A percentile compares a stretch with the other conserved stretches of the same genome.
Evolutionary conservation across 139 green algal species (phyloP).

Genomic region (Astrephomene gubernaculifera): DNA sequence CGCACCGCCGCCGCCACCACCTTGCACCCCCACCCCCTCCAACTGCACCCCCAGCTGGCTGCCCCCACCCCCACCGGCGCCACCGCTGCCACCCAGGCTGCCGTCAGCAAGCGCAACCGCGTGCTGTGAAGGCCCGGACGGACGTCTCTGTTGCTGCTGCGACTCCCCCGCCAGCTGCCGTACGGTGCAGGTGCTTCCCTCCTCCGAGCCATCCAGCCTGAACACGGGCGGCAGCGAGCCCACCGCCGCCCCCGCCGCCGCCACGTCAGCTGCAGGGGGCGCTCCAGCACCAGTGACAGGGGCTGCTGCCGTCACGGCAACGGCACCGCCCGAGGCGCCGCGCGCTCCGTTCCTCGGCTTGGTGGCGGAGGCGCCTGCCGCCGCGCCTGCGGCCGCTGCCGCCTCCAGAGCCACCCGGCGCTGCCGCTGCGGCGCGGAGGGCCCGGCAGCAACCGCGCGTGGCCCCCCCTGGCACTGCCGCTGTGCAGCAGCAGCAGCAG

Average conservation of each 20-base stretch:
- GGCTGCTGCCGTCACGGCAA: not conserved
- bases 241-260: not conserved
- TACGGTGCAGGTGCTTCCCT: conserved; percentile 24
- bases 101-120: not conserved
- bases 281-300: not conserved
- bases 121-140: not conserved
- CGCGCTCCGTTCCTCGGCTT: not conserved
- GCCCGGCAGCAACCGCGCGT: too few relatives aligned
- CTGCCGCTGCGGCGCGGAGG: too few relatives aligned
- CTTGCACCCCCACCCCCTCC: not conserved
- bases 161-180: not conserved
- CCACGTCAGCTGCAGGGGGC: not conserved
- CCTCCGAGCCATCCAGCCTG: conserved; percentile 19
- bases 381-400: not conserved
- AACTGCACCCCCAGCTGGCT: conserved; percentile 29
- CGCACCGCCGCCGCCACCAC: not conserved
- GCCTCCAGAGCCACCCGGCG: too few relatives aligned
- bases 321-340: not conserved
- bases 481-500: too few relatives aligned
- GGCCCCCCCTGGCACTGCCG: too few relatives aligned
- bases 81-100: not conserved
- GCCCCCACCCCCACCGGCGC: not conserved
- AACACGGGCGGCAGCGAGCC: not conserved
- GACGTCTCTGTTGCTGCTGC: not conserved
- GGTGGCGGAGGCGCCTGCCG: conserved; percentile 15